phyloP scores from a whole-genome alignment of 805 yeast genomes.

The Myxozyma vanderwaltii region DNA sequence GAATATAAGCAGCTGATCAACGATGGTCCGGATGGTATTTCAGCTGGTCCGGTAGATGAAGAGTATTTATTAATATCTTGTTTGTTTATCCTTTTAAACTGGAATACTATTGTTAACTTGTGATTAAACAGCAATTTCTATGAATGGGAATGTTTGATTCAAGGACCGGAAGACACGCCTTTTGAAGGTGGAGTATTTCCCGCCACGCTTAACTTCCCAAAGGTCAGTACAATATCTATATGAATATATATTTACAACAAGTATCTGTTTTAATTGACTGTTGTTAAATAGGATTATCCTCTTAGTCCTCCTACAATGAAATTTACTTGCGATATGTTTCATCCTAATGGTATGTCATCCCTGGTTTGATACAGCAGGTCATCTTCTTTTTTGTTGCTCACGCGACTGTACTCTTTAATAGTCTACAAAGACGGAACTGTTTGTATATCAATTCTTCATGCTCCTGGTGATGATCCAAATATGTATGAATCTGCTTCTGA shows the following conservation, averaged over 20 bases:
- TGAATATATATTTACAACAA: too few relatives aligned
- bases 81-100: not conserved
- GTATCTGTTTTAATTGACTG: too few relatives aligned
- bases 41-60: slow-evolving; percentile 86
- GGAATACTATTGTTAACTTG: not conserved
- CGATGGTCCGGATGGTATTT: slow-evolving; percentile 92
- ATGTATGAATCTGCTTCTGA: slow-evolving; percentile 95
- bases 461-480: slow-evolving; percentile 97
- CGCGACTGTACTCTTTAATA: slow-evolving; percentile 7
- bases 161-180: slow-evolving; percentile 82
- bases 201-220: slow-evolving; percentile 70
- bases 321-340: slow-evolving; percentile 80
- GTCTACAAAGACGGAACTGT: slow-evolving; percentile 92
- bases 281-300: slow-evolving; percentile 63
- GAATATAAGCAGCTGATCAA: slow-evolving; percentile 83
- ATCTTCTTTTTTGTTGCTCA: not conserved
- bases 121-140: slow-evolving; percentile 54
- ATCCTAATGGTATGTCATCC: slow-evolving; percentile 65
- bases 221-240: slow-evolving; percentile 24
- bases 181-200: slow-evolving; percentile 88
- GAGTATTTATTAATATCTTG: slow-evolving; percentile 41
- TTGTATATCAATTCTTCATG: slow-evolving; percentile 90
- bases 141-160: slow-evolving; percentile 80
- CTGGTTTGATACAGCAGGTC: not conserved
- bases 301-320: slow-evolving; percentile 75